Evolutionary conservation across 2,329 filamentous ascomycete genomes (phyloP).

Genomic region (Hymenoscyphus infarciens): DNA sequence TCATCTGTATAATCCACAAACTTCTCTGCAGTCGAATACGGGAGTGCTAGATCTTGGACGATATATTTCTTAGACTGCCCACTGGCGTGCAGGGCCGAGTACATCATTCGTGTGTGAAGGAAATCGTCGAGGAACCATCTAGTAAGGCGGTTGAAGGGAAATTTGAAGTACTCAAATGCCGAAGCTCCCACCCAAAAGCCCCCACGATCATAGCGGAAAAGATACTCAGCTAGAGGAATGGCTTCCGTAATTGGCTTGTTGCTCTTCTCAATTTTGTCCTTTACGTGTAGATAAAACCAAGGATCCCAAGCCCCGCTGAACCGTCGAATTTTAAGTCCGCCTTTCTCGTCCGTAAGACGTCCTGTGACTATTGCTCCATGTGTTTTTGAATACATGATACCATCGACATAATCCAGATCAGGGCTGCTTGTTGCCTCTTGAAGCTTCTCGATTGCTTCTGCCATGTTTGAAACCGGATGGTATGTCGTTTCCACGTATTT

Average conservation of each 20-base stretch:
- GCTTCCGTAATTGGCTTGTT: conserved; percentile 34
- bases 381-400: conserved; percentile 48
- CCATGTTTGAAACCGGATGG: conserved; percentile 41
- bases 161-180: conserved; percentile 59
- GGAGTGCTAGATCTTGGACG: conserved; percentile 61
- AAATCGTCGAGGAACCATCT: conserved; percentile 58
- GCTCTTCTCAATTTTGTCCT: conserved; percentile 34
- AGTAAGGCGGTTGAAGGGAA: conserved; percentile 57
- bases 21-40: conserved; percentile 46
- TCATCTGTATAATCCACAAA: conserved; percentile 52
- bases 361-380: conserved; percentile 54
- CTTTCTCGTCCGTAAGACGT: conserved; percentile 41
- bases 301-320: conserved; percentile 55
- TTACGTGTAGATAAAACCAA: conserved; percentile 64
- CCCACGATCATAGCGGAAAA: conserved; percentile 59
- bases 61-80: conserved; percentile 54
- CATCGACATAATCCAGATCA: conserved; percentile 58
- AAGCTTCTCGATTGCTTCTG: conserved; percentile 43
- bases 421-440: conserved; percentile 33
- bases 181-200: conserved; percentile 58
- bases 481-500: conserved; percentile 56
- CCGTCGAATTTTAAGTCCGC: conserved; percentile 30
- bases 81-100: conserved; percentile 58
- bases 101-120: conserved; percentile 59
- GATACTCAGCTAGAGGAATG: conserved; percentile 47